These are phyloP conservation scores for Chrysoporthe puriensis DNA, from an alignment of 2,329 filamentous ascomycete genomes.

Conservation along the genomic window DNA sequence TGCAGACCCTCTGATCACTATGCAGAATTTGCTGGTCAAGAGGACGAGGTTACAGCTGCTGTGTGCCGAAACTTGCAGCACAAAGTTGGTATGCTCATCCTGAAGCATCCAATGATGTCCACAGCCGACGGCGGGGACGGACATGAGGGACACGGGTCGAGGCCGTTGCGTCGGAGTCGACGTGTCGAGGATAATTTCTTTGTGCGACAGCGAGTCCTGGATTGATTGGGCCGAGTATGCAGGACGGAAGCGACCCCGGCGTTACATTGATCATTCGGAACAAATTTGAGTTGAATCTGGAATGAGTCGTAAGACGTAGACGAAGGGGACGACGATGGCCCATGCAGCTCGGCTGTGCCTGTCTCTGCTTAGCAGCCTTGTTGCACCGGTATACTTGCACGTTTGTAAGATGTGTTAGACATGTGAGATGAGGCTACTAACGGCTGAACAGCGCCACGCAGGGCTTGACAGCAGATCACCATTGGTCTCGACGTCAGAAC, in stretches of 20 bases:
- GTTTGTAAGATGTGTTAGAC: slow-evolving; percentile 24
- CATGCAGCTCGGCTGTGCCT: neutral
- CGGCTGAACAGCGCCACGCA: slow-evolving; percentile 5
- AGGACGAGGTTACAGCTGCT: slow-evolving; percentile 23
- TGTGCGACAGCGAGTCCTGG: slow-evolving; percentile 17
- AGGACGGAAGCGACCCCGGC: slow-evolving; percentile 23
- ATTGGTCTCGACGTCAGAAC: neutral
- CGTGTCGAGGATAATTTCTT: slow-evolving; percentile 24
- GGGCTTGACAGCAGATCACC: neutral
- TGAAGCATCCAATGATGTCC: slow-evolving; percentile 6
- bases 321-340: neutral
- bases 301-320: slow-evolving; percentile 11
- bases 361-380: slow-evolving; percentile 13
- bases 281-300: slow-evolving; percentile 4
- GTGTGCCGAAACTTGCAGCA: slow-evolving; percentile 23
- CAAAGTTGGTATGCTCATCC: slow-evolving; percentile 11
- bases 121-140: slow-evolving; percentile 22
- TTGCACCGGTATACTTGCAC: neutral
- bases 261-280: slow-evolving; percentile 13
- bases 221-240: slow-evolving; percentile 20
- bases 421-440: slow-evolving; percentile 11
- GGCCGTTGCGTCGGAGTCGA: slow-evolving; percentile 5
- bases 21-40: slow-evolving; percentile 34
- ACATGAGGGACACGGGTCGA: slow-evolving; percentile 18
- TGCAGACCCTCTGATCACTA: slow-evolving; percentile 32